Conservation (phyloP, 148 eudicot genomes). For the Camellia japonica region DNA sequence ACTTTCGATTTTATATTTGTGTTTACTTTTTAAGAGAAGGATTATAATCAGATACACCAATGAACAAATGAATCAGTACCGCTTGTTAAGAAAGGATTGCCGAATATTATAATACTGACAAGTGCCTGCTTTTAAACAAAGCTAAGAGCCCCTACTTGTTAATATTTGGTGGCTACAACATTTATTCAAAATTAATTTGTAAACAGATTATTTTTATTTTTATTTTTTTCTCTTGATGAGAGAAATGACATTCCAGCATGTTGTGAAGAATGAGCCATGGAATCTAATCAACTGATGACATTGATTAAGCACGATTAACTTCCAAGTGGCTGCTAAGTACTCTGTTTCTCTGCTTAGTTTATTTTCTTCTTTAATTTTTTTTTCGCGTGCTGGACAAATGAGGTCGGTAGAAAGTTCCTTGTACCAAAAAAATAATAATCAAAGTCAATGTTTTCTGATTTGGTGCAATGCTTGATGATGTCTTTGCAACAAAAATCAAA, state of each 20-base stretch:
- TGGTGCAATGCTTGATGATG: not conserved
- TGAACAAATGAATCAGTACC: too few species aligned
- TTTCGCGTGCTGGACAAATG: not conserved
- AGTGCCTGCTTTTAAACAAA: too few species aligned
- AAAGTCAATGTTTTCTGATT: not conserved
- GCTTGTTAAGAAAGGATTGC: too few species aligned
- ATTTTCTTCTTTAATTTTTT: not conserved
- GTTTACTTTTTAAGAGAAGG: too few species aligned
- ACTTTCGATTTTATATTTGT: too few species aligned
- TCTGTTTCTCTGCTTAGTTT: not conserved
- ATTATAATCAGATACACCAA: too few species aligned
- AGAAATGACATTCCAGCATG: not conserved
- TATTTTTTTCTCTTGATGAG: not conserved
- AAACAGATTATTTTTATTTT: not conserved
- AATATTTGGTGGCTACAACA: not conserved
- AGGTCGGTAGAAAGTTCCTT: not conserved
- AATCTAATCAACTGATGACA: not conserved
- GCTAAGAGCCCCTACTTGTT: not conserved
- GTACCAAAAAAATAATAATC: not conserved
- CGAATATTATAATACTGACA: too few species aligned
- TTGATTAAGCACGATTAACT: not conserved
- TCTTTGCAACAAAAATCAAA: not conserved
- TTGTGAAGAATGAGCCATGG: not conserved
- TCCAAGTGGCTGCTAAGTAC: not conserved
- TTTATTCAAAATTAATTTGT: not conserved